Evolutionary conservation across 129 eudicot genomes (phyloP), one percentile per base, ranked within the genome.

Genomic region (Saussurea involucrata): DNA sequence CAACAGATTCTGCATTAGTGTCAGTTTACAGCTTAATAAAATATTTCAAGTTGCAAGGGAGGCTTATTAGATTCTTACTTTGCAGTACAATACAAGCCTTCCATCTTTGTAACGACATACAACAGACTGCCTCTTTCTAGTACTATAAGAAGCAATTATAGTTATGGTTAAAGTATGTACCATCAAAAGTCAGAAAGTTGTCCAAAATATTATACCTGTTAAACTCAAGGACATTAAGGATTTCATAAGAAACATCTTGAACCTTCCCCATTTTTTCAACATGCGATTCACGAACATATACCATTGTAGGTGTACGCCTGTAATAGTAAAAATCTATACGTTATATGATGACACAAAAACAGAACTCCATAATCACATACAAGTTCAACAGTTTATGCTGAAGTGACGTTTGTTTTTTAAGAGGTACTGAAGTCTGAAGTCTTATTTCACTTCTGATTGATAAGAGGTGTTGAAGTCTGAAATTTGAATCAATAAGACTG

Each of bases 101-200:
- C 97, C 98, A 83, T 95, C 87, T 18, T 85, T 88, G 75, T 87
- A 95, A 33, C 98, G 96, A 63, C 98, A 91, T 37, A 95, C 90
- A 75, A 95, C 98, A 77, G 98, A 95, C 78, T 95, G 98, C 76
- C 98, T 88, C 92, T 95, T 95, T 85, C 98, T 87, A 63, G 95
- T 88, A 85, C 98, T 95, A 78, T 63, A 83, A 53, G 34, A 73
- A 81, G 36, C 27, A 81, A 49, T 61, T 20, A 9, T 8, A 68
- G 32, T 79, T 37, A 66, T 9, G 34, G 36, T 76, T 71, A 81
- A 24, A 68, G 70, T 29, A 70, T 34, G 10, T 60, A 27, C 42
- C 66, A 40, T 72, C 68, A 69, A 9, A 63, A 84, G 77, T 68
- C 40, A 49, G 61, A 72, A 57, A 8, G 68, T 29, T 63, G 75